Evolutionary conservation across 306 rosid genomes (phyloP).

Genomic region (Cajanus cajan): DNA sequence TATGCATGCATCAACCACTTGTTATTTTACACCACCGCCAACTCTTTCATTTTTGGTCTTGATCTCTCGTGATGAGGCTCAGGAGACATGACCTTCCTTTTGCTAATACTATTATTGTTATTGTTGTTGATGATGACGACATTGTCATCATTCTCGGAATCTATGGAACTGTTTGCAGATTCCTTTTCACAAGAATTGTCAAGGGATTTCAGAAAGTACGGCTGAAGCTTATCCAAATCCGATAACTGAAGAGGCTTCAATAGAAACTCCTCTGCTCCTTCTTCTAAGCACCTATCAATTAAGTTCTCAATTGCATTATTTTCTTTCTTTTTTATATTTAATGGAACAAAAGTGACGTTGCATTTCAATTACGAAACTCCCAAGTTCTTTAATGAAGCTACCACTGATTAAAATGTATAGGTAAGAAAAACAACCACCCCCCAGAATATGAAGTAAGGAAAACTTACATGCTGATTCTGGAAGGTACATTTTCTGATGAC

Average conservation of each 20-base stretch:
- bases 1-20: conserved; percentile 1
- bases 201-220: conserved; percentile 55
- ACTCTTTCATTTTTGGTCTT: conserved; percentile 58
- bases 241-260: conserved; percentile 83
- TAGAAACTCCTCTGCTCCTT: conserved; percentile 91
- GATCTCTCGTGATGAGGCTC: conserved; percentile 63
- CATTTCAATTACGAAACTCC: background rate
- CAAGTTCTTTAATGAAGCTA: background rate
- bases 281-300: conserved; percentile 78
- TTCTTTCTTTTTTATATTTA: no score
- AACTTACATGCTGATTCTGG: conserved; percentile 80
- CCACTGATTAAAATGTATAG: background rate
- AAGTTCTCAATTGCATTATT: background rate
- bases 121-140: conserved; percentile 4
- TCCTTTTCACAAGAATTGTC: conserved; percentile 32
- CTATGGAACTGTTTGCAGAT: conserved; percentile 23
- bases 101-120: conserved; percentile 34
- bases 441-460: background rate
- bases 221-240: conserved; percentile 79
- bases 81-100: conserved; percentile 62
- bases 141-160: conserved; percentile 15
- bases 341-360: no score
- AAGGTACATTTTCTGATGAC: conserved; percentile 97
- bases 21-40: conserved; percentile 31
- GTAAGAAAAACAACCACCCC: background rate